These are phyloP conservation scores for Allantophomopsis cytisporea DNA, from an alignment of 2,329 filamentous ascomycete species.

Conservation along the genomic window DNA sequence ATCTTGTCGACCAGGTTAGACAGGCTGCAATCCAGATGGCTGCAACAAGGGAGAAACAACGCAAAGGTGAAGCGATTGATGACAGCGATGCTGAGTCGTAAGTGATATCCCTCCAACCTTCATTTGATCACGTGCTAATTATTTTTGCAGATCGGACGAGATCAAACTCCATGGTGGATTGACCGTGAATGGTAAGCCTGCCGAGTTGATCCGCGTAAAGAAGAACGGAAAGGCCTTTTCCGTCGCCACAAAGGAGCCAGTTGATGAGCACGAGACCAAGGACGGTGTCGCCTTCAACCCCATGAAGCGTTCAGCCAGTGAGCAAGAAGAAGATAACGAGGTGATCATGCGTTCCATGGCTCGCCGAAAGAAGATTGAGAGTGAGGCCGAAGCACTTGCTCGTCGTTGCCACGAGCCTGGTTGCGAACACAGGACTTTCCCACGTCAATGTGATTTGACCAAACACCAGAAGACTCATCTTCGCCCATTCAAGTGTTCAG, in stretches of 20 bases:
- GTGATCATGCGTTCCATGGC: slow-evolving; percentile 87
- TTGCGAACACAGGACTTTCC: slow-evolving; percentile 60
- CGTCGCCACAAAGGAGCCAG: slow-evolving; percentile 53
- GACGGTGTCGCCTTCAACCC: slow-evolving; percentile 28
- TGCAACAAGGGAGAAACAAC: slow-evolving; percentile 54
- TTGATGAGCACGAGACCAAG: slow-evolving; percentile 36
- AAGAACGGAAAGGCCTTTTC: slow-evolving; percentile 72
- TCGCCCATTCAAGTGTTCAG: slow-evolving; percentile 86
- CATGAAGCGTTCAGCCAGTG: slow-evolving; percentile 53
- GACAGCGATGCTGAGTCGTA: slow-evolving; percentile 47
- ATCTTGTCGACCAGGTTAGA: slow-evolving; percentile 86
- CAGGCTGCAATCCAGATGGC: slow-evolving; percentile 79
- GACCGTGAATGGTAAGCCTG: slow-evolving; percentile 66
- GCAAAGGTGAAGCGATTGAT: slow-evolving; percentile 35
- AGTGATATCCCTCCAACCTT: slow-evolving; percentile 10
- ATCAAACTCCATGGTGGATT: slow-evolving; percentile 73
- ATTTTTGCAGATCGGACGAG: slow-evolving; percentile 44
- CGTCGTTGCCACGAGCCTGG: slow-evolving; percentile 73
- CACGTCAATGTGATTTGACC: slow-evolving; percentile 90
- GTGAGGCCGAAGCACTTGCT: slow-evolving; percentile 67
- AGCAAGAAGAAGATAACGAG: slow-evolving; percentile 66
- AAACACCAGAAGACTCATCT: slow-evolving; percentile 98
- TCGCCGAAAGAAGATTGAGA: slow-evolving; percentile 84
- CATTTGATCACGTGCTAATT: slow-evolving; percentile 10
- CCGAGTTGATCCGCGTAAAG: slow-evolving; percentile 71